Conservation (phyloP, 441 rosid species). For the Syzygium syzygioides region DNA sequence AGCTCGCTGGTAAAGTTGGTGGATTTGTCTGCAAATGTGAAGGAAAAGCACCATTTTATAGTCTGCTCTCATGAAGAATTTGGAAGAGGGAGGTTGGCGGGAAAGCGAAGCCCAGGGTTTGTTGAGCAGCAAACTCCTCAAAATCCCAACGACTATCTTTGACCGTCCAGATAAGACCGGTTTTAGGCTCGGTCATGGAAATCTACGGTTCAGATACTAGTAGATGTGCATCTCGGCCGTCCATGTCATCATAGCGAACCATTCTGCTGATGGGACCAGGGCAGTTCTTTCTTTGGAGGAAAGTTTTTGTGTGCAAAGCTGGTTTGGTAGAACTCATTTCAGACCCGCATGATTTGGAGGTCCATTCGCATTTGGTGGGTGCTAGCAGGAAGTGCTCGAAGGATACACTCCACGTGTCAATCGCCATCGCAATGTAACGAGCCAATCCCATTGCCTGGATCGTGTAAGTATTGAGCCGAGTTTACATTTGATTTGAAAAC, state of each 20-base stretch:
- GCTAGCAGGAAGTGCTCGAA: too few relatives aligned
- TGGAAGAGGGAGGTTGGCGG: slow-evolving; percentile 14
- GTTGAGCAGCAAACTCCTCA: not conserved
- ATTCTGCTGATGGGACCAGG: too few relatives aligned
- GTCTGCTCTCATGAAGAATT: not conserved
- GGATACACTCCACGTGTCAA: too few relatives aligned
- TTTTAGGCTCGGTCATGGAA: too few relatives aligned
- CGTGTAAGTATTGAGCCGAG: rapidly evolving
- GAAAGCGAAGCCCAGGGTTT: not conserved
- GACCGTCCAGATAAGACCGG: not conserved
- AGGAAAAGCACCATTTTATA: not conserved
- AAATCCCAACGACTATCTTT: not conserved
- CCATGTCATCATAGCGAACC: not conserved
- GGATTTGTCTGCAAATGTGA: not conserved
- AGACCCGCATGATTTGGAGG: too few relatives aligned
- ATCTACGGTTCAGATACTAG: not conserved
- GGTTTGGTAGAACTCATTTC: too few relatives aligned
- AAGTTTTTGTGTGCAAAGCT: too few relatives aligned
- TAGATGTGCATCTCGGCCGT: not conserved
- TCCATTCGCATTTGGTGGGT: too few relatives aligned
- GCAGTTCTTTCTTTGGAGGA: too few relatives aligned
- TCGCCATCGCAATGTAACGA: not conserved
- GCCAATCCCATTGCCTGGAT: not conserved
- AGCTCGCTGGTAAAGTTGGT: not conserved
- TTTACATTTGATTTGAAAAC: not conserved